Evolutionary conservation across 306 rosid genomes (phyloP), one percentile per base, ranked within the genome.

Genomic region (Gastrolobium villosum): DNA sequence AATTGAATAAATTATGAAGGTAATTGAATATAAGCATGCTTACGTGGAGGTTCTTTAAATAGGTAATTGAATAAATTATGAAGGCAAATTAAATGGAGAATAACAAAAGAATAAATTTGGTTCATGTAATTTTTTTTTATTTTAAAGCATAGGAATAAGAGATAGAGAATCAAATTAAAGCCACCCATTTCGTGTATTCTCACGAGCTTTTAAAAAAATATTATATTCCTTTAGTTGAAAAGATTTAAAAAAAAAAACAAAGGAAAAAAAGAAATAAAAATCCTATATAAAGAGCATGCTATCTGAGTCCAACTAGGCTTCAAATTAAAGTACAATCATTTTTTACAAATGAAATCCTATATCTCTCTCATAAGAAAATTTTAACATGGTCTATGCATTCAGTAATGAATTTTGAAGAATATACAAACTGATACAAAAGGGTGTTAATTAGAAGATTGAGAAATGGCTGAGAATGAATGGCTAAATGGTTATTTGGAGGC

Each of bases 401-500:
- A 60, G 67, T 53, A 32, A 3, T 54, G 50, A 57, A 39, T 32
- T 45, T 30, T 37, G 14, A 70, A 70, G 72, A 61, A 35, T 10
- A 59, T 41, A 15, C 28, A 15, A 39, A 34, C 34, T 7, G 53
- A 26, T 7, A 39, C 7, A 39, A 57, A 57, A 40, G 46, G 35
- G 44, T 0, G 44, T 32, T n/a, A n/a, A n/a, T n/a, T 9, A 50
- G 48, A 34, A 37, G 69, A 8, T 3, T 26, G 32, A 71, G 74
- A 60, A 69, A 87, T 75, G 90, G 94, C 84, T 4, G 86, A 83
- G 77, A 90, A 90, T 44, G 97, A 92, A 53, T 92, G 97, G 97
- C 39, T 92, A 36, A 86, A 92, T 74, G 88, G 97, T 13, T 92
- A 88, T 71, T 76, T 92, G 84, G 94, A 92, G 82, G 97, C 97